Conservation (phyloP, 2,329 filamentous ascomycete genomes). For the Sphaerulina populicola region DNA sequence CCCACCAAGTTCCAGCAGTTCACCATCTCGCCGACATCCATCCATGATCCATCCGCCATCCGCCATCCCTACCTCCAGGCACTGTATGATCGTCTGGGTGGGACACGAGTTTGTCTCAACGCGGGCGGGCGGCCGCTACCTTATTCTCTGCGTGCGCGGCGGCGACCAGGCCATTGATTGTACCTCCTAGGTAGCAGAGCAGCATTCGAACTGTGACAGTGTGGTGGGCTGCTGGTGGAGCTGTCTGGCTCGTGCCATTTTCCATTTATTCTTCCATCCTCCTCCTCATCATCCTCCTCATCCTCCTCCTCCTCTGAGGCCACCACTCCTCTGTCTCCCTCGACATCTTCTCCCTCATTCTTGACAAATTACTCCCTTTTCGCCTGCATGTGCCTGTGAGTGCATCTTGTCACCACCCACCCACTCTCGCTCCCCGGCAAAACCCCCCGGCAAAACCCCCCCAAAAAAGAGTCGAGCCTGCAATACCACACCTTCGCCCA, state of each 20-base stretch:
- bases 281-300: not conserved
- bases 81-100: not conserved
- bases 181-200: not conserved
- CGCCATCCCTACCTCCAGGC: too few species aligned
- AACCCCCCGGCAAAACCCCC: too few species aligned
- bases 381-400: not conserved
- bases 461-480: not conserved
- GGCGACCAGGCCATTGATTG: not conserved
- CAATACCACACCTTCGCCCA: not conserved
- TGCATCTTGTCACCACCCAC: too few species aligned
- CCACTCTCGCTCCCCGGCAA: not conserved
- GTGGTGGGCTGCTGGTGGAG: slow-evolving; percentile 7
- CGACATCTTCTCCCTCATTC: not conserved
- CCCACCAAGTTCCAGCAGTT: slow-evolving; percentile 3
- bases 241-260: slow-evolving; percentile 1
- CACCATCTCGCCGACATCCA: not conserved
- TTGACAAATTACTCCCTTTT: not conserved
- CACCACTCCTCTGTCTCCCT: not conserved
- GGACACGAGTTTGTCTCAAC: slow-evolving; percentile 5
- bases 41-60: too few species aligned
- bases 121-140: slow-evolving; percentile 1
- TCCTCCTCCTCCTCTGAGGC: not conserved
- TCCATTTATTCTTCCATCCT: slow-evolving; percentile 1
- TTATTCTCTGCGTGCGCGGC: not conserved
- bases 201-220: too few species aligned